Conservation (phyloP, 2,329 filamentous ascomycete genomes). For the Tolypocladium endophyticum region DNA sequence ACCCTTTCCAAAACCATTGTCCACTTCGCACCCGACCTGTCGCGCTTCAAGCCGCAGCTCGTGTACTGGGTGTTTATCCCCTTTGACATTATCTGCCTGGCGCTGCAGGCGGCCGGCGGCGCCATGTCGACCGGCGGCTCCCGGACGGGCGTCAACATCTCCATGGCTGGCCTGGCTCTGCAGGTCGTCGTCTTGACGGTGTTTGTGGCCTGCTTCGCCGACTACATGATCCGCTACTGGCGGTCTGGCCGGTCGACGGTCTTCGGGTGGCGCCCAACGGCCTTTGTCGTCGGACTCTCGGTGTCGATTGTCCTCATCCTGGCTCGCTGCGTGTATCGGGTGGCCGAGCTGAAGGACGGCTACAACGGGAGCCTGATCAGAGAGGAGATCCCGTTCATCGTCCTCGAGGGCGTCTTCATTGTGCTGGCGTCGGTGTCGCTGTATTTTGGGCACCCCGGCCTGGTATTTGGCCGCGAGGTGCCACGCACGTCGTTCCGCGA, state of each 20-base stretch:
- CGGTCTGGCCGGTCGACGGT: constrained; percentile 13
- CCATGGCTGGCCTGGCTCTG: constrained; percentile 43
- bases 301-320: constrained; percentile 49
- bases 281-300: constrained; percentile 42
- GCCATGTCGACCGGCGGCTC: constrained; percentile 38
- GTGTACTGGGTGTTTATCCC: constrained; percentile 42
- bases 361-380: constrained; percentile 45
- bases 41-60: constrained; percentile 30
- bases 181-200: constrained; percentile 45
- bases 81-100: constrained; percentile 45
- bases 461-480: constrained; percentile 21
- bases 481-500: constrained; percentile 9
- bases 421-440: constrained; percentile 24
- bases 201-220: constrained; percentile 37
- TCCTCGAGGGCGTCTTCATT: constrained; percentile 36
- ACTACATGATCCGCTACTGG: constrained; percentile 37
- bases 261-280: constrained; percentile 18
- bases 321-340: constrained; percentile 51
- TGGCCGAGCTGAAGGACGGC: constrained; percentile 54
- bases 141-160: constrained; percentile 24
- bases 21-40: constrained; percentile 26
- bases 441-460: constrained; percentile 30
- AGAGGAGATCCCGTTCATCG: constrained; percentile 41
- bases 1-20: constrained; percentile 38
- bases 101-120: constrained; percentile 47